Conservation (phyloP, 768 basidiomycete genomes). For the Lactarius quietus region DNA sequence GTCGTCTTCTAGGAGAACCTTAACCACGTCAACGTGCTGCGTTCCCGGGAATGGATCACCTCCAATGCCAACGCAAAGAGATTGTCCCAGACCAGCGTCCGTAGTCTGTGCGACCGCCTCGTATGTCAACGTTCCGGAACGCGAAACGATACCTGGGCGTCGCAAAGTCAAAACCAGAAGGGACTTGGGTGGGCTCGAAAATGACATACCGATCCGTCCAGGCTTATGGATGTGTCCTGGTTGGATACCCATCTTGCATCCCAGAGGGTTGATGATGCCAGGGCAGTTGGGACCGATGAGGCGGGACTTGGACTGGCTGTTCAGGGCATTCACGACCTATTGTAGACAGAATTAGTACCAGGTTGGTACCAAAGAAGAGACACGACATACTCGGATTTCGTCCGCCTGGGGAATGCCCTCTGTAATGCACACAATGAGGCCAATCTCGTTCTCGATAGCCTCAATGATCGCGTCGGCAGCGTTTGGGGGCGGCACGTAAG, state of each 20-base stretch:
- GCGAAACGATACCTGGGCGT: conserved; percentile 79
- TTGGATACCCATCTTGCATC: conserved; percentile 99
- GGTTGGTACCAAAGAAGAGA: background rate
- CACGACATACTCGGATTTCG: conserved; percentile 73
- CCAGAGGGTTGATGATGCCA: conserved; percentile 93
- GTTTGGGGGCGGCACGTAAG: conserved; percentile 97
- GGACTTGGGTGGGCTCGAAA: background rate
- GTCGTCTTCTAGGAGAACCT: conserved; percentile 92
- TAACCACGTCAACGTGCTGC: conserved; percentile 92
- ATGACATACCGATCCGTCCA: conserved; percentile 80
- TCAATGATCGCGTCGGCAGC: conserved; percentile 98
- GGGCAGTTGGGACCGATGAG: conserved; percentile 99
- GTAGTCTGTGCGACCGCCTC: conserved; percentile 99
- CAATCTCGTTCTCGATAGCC: conserved; percentile 97
- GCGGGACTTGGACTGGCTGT: conserved; percentile 89
- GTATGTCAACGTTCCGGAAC: conserved; percentile 95
- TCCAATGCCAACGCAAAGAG: conserved; percentile 94
- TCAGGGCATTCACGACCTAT: conserved; percentile 90
- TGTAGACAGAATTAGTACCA: background rate
- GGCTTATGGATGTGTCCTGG: conserved; percentile 97
- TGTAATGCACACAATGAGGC: conserved; percentile 96
- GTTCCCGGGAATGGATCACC: conserved; percentile 98
- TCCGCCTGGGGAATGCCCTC: conserved; percentile 98
- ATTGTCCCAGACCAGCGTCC: conserved; percentile 92
- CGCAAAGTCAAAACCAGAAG: background rate